A percentile compares a stretch with the other conserved stretches of the same genome.
phyloP scores from a whole-genome alignment of 2,329 filamentous ascomycete genomes.

The Elsinoe batatas region DNA sequence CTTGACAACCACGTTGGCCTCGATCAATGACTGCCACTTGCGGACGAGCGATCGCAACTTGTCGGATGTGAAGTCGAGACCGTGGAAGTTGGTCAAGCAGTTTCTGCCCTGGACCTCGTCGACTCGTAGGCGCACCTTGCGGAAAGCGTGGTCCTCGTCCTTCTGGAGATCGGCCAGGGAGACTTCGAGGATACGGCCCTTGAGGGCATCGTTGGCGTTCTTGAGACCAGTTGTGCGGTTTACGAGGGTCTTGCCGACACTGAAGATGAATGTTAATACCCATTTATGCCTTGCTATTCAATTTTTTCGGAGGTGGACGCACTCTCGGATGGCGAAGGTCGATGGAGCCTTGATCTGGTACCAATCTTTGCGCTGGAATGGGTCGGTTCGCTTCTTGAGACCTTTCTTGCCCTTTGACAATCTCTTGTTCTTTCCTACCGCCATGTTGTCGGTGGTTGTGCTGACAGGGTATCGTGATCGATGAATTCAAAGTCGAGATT shows the following conservation, averaged over 20 bases:
- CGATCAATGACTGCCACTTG: constrained; percentile 99
- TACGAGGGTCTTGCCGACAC: constrained; percentile 98
- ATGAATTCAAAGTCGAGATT: constrained; percentile 4
- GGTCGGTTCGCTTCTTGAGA: constrained; percentile 99
- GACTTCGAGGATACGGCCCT: constrained; percentile 98
- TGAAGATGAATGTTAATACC: constrained; percentile 38
- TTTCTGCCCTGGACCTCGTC: constrained; percentile 99
- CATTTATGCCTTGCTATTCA: constrained; percentile 11
- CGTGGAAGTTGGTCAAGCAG: constrained; percentile 99
- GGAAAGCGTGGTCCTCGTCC: constrained; percentile 99
- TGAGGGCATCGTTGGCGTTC: constrained; percentile 98
- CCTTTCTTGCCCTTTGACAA: constrained; percentile 99
- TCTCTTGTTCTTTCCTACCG: constrained; percentile 98
- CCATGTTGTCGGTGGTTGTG: constrained; percentile 40
- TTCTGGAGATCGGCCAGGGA: constrained; percentile 98
- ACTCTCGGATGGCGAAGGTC: constrained; percentile 95
- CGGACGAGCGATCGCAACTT: constrained; percentile 98
- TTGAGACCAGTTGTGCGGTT: constrained; percentile 99
- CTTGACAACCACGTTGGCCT: constrained; percentile 99
- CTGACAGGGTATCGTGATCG: constrained; percentile 9
- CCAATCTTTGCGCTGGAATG: constrained; percentile 94
- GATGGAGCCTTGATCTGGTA: constrained; percentile 97
- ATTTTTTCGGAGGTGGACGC: constrained; percentile 27
- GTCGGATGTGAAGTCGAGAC: constrained; percentile 99
- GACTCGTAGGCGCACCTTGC: constrained; percentile 97